A percentile compares a stretch with the other conserved stretches of the same genome.
Conservation (phyloP, 371 early-diverging fungal genomes). For the Sporodiniella umbellata region DNA sequence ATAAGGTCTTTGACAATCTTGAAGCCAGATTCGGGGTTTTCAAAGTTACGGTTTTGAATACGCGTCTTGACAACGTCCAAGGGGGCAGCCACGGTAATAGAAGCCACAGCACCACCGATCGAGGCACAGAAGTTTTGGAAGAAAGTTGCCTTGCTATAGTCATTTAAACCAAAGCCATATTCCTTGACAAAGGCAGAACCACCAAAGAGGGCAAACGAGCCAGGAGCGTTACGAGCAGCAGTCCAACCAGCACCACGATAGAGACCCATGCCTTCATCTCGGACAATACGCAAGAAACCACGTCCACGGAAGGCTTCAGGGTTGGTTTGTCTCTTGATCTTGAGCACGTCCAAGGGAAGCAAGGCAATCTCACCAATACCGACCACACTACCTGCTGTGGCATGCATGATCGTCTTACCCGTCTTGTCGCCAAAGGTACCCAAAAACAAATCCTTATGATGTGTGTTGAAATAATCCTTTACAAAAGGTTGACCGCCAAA, state of each 20-base stretch:
- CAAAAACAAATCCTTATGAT: constrained; percentile 77
- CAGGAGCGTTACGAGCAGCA: constrained; percentile 97
- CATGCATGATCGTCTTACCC: constrained; percentile 95
- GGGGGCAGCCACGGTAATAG: constrained; percentile 93
- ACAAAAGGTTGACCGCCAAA: constrained; percentile 98
- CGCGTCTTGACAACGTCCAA: constrained; percentile 98
- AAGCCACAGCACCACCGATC: constrained; percentile 94
- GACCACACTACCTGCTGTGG: constrained; percentile 94
- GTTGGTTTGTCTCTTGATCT: constrained; percentile 97
- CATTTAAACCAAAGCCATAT: constrained; percentile 79
- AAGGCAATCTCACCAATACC: constrained; percentile 97
- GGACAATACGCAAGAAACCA: constrained; percentile 75
- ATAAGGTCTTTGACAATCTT: constrained; percentile 85
- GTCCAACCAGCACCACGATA: constrained; percentile 98
- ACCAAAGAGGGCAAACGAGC: constrained; percentile 95
- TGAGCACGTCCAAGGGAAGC: constrained; percentile 93
- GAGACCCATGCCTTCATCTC: constrained; percentile 89
- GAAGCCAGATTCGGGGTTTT: constrained; percentile 84
- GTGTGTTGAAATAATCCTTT: constrained; percentile 83
- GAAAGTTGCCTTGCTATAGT: constrained; percentile 94
- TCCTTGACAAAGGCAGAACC: constrained; percentile 95
- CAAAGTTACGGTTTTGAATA: constrained; percentile 91
- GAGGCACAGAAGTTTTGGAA: constrained; percentile 96
- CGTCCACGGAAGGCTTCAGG: constrained; percentile 88
- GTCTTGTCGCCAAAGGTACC: constrained; percentile 87